These are phyloP conservation scores for Fraxinus latifolia DNA, from an alignment of 305 asterid species.

Conservation along the genomic window DNA sequence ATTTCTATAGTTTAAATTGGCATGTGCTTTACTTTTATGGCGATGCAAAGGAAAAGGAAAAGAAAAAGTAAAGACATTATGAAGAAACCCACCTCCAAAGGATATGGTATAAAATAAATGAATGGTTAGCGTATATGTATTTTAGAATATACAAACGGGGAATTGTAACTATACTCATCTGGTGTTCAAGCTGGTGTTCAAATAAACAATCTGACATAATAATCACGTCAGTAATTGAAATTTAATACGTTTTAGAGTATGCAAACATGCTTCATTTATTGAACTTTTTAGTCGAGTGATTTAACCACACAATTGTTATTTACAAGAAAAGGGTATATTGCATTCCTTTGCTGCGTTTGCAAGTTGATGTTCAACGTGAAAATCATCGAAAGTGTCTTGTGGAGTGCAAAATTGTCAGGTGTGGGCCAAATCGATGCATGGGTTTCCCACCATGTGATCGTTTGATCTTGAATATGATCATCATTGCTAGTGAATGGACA, in stretches of 20 bases:
- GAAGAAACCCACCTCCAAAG: neutral
- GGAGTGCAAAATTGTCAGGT: slow-evolving; percentile 15
- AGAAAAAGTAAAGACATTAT: neutral
- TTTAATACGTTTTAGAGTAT: neutral
- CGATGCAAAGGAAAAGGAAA: neutral
- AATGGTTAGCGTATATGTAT: neutral
- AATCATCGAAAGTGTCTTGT: slow-evolving; percentile 24
- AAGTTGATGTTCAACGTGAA: slow-evolving; percentile 20
- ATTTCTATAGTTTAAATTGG: slow-evolving; percentile 6
- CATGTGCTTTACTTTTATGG: slow-evolving; percentile 11
- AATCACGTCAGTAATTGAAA: neutral
- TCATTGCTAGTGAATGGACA: slow-evolving; percentile 43
- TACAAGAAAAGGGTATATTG: neutral
- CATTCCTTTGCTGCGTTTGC: slow-evolving; percentile 21
- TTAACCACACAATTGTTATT: neutral
- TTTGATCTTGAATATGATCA: slow-evolving; percentile 27
- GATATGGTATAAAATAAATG: neutral
- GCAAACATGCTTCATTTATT: neutral
- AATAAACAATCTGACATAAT: neutral
- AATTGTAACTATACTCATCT: too few species aligned
- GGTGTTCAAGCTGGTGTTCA: neutral
- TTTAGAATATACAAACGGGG: neutral
- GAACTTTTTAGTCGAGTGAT: neutral
- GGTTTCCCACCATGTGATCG: slow-evolving; percentile 36
- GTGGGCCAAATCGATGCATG: slow-evolving; percentile 56